These are phyloP conservation scores for Haematococcus lacustris DNA, from an alignment of 139 green algal genomes.

Conservation along the genomic window DNA sequence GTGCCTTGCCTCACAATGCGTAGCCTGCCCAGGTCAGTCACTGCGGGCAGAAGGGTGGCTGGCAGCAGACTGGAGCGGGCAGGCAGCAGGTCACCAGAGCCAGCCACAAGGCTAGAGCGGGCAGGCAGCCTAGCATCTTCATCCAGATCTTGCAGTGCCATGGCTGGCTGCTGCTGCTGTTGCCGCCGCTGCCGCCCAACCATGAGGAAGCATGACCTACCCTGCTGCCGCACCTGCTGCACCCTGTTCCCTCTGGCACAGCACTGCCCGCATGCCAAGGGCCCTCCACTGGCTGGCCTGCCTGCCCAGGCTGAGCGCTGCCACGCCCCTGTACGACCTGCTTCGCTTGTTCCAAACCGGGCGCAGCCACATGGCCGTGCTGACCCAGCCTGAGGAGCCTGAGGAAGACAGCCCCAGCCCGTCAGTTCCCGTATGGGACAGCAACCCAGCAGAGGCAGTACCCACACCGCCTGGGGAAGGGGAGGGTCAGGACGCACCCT, in stretches of 20 bases:
- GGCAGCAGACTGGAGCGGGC: background rate
- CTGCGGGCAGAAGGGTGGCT: too few species aligned
- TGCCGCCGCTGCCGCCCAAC: too few species aligned
- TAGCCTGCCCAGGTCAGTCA: conserved; percentile 37
- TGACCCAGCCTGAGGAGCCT: conserved; percentile 28
- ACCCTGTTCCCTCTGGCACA: too few species aligned
- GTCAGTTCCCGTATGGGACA: too few species aligned
- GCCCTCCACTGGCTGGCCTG: background rate
- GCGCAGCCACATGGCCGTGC: conserved; percentile 69
- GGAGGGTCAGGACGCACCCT: too few species aligned
- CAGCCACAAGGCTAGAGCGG: background rate
- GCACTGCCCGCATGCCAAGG: too few species aligned
- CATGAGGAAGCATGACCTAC: too few species aligned
- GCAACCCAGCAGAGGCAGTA: too few species aligned
- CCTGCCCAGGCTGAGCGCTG: conserved; percentile 13
- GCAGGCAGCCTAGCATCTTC: background rate
- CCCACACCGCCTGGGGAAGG: too few species aligned
- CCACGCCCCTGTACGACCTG: conserved; percentile 68
- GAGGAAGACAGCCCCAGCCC: background rate
- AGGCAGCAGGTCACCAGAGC: background rate
- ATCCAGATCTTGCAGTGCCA: background rate
- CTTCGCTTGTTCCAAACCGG: conserved; percentile 79
- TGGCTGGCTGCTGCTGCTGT: too few species aligned
- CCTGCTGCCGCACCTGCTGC: too few species aligned
- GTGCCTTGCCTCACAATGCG: conserved; percentile 35